Base-by-base conservation (phyloP, 352 stramenopile genomes). In the Pythium aphanidermatum region DNA sequence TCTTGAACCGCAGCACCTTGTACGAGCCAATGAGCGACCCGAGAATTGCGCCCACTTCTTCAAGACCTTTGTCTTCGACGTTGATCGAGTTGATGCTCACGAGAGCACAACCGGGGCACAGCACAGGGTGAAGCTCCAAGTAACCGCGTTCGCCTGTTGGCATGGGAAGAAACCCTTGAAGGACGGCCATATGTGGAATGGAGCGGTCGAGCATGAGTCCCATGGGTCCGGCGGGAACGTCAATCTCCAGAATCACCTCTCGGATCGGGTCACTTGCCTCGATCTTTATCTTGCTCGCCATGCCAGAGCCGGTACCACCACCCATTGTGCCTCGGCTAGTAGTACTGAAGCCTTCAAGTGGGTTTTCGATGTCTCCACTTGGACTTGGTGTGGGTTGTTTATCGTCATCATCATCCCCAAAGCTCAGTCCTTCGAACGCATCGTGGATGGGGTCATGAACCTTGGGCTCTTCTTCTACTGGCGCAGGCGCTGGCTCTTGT, bases 1-100 rank as follows among this genome's bases (percentile, higher is more conserved):
- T 91, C 54, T 89, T 93, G 53, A 93, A 93, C n/a, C 73, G 71
- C 41, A 93, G 51, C 16, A 89, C 57, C 30, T 90, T 88, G 14
- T 68, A 63, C 25, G 63, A 58, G 9, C 67, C 63, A 11, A 66
- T 43, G 12, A 87, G 63, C 10, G 73, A 79, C 16, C 58, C 77
- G 16, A 93, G 55, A 16, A 91, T 79, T 9, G 73, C 63, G 0
- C 82, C 82, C 8, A 93, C 65, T 44, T 92, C 82, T 3, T 71
- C 66, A 6, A 92, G 60, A 0, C 61, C 64, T 37, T 83, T 79
- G 37, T 89, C 66, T 55, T 90, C 79, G 6, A 92, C 74, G 31
- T 70, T 76, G 9, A 85, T 76, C 2, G 57, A 72, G 53, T 93
- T 93, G 53, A 93, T 71, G 54, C 70, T 86, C 33, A 92, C 65